These are phyloP conservation scores for Yamadazyma tumulicola DNA, from an alignment of 805 yeast genomes.

Conservation along the genomic window DNA sequence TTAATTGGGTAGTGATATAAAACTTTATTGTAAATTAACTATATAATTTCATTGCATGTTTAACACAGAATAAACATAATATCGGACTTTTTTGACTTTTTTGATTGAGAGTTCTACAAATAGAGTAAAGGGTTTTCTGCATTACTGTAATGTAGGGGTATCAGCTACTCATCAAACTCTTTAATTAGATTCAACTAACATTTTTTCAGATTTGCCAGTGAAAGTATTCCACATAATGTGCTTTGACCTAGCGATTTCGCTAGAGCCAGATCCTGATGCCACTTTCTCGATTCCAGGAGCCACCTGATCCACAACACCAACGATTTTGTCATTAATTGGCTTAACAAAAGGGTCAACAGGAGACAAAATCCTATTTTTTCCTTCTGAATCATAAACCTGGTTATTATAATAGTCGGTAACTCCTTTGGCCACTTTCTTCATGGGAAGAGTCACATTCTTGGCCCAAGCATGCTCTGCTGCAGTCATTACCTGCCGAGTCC, in stretches of 20 bases:
- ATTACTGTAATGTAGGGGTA: background rate
- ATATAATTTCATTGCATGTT: slow-evolving; percentile 23
- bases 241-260: slow-evolving; percentile 44
- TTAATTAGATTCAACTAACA: background rate
- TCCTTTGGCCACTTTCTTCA: slow-evolving; percentile 44
- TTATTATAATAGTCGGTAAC: slow-evolving; percentile 50
- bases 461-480: slow-evolving; percentile 12
- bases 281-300: slow-evolving; percentile 45
- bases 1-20: slow-evolving; percentile 16
- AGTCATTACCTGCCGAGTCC: slow-evolving; percentile 8
- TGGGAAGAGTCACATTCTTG: slow-evolving; percentile 39
- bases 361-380: slow-evolving; percentile 61
- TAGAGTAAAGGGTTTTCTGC: background rate
- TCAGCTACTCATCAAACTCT: too few relatives aligned
- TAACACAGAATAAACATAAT: slow-evolving; percentile 7
- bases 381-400: slow-evolving; percentile 52
- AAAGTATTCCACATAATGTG: slow-evolving; percentile 11
- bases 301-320: slow-evolving; percentile 38
- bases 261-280: slow-evolving; percentile 42
- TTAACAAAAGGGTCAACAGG: slow-evolving; percentile 57
- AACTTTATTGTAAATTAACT: slow-evolving; percentile 20
- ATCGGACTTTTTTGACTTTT: background rate
- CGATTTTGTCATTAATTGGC: slow-evolving; percentile 58
- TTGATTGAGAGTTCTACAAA: too few relatives aligned
- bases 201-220: slow-evolving; percentile 1